These are phyloP conservation scores for Paracamarosporium sp. DNA, from an alignment of 2,329 filamentous ascomycete genomes.

Conservation along the genomic window DNA sequence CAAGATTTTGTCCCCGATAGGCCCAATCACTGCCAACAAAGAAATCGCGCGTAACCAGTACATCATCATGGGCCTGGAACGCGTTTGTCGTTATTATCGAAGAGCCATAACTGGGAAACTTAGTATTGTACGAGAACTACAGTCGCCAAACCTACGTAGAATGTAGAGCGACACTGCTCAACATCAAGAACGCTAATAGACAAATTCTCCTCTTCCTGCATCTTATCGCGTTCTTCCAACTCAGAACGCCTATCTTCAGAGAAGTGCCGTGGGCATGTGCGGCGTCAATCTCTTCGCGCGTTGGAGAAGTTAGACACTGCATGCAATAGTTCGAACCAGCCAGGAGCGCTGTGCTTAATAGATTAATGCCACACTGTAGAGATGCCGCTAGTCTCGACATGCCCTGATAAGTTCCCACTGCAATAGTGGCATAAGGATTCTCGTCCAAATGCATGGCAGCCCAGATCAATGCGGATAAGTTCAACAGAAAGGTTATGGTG, in stretches of 20 bases:
- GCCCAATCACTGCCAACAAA: not conserved
- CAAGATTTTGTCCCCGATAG: not conserved
- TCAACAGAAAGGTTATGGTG: not conserved
- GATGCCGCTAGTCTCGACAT: not conserved
- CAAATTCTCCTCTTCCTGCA: not conserved
- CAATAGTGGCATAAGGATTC: not conserved
- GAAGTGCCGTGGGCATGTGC: constrained; percentile 51
- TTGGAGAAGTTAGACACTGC: constrained; percentile 60
- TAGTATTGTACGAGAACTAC: too few relatives aligned
- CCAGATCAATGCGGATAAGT: not conserved
- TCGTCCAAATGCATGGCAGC: not conserved
- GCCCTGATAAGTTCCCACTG: not conserved
- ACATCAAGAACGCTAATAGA: not conserved
- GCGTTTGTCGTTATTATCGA: not conserved
- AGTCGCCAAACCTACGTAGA: not conserved
- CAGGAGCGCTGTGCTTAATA: too few relatives aligned
- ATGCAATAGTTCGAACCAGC: constrained; percentile 59
- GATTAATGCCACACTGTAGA: not conserved
- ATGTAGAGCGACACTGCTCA: not conserved
- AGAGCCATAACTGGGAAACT: not conserved
- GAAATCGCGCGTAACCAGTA: not conserved
- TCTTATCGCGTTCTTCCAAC: constrained; percentile 16
- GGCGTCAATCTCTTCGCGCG: constrained; percentile 54
- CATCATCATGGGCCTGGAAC: not conserved
- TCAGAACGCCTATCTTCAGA: constrained; percentile 50